Percentiles rank a stretch among this genome's conserved stretches.
These are phyloP conservation scores for Schizosaccharomyces pombe DNA, from an alignment of 805 yeast species.

Conservation along the genomic window DNA sequence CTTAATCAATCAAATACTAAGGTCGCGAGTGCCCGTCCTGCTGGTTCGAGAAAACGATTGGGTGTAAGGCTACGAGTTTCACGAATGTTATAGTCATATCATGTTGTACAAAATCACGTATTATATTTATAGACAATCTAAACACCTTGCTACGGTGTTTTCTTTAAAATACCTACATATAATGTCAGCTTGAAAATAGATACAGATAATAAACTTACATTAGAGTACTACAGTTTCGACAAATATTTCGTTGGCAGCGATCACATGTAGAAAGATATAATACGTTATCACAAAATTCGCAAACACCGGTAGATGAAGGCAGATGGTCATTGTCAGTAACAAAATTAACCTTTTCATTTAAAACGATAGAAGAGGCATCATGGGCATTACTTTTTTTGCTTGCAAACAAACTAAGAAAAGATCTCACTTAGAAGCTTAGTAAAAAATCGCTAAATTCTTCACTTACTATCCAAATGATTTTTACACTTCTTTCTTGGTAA, in stretches of 20 bases:
- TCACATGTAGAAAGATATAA: background rate
- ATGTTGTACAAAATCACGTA: no score
- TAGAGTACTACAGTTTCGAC: background rate
- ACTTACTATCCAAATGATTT: constrained; percentile 1
- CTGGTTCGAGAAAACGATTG: background rate
- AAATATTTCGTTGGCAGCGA: background rate
- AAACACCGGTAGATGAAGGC: background rate
- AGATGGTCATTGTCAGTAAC: background rate
- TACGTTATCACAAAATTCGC: background rate
- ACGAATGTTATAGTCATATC: background rate
- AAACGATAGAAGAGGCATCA: background rate
- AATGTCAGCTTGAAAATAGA: no score
- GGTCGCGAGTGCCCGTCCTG: no score
- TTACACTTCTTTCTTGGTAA: background rate
- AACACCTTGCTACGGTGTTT: background rate
- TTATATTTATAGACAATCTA: background rate
- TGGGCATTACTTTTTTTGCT: background rate
- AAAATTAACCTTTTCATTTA: background rate
- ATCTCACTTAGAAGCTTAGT: background rate
- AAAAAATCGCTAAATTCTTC: background rate
- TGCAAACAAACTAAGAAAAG: background rate
- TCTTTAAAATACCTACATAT: background rate
- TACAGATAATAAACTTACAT: background rate
- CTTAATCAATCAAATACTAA: background rate
- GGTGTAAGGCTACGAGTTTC: background rate